Base-by-base conservation (phyloP, 2,329 filamentous ascomycete species). In the Paramyrothecium sp. region DNA sequence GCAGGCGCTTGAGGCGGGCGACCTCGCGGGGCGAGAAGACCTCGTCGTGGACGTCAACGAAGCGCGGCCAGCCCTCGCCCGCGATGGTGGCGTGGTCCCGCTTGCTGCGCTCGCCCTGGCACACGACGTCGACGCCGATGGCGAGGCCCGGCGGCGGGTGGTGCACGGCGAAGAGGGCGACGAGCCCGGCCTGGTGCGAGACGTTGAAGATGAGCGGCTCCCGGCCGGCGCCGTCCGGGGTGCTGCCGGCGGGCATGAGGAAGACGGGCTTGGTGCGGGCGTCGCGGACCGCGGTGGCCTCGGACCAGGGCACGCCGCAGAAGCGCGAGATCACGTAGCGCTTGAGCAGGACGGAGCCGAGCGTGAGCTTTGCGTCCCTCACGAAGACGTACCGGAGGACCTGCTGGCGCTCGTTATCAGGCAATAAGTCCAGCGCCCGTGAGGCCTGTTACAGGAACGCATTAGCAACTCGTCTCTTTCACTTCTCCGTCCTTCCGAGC, bases 91-190 rank as follows among this genome's bases (percentile, higher is more conserved):
- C 69, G 41, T 80, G 79, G 71, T 90, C 86, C 20, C 82, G 82
- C n/a, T 76, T 77, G 54, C 85, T 81, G 26, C 90, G 81, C 77
- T 94, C 90, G 56, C 82, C 80, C 2, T 88, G 86, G 69, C 88
- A 91, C 3, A 92, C 89, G n/a, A 94, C 78, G 70, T 94, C 90
- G 3, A 89, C 83, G 50, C 90, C 90, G 0, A 92, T 79, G 50
- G 89, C 74, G 2, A 70, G 56, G 3, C 64, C 66, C 2, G 20
- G 73, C 66, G 54, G 67, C n/a, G 53, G 64, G 20, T 67, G 68
- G 47, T 71, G 68, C 3, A 80, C 74, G 16, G 87, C 88, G 13
- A 89, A 80, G 30, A 93, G 76, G 2, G 84, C 83, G 0, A 92
- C 90, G 17, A 94, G 75, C 2, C 90, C 90, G 10, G 87, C 88